Conservation (phyloP, 352 stramenopile genomes). For the Poterioochromonas sp. region DNA sequence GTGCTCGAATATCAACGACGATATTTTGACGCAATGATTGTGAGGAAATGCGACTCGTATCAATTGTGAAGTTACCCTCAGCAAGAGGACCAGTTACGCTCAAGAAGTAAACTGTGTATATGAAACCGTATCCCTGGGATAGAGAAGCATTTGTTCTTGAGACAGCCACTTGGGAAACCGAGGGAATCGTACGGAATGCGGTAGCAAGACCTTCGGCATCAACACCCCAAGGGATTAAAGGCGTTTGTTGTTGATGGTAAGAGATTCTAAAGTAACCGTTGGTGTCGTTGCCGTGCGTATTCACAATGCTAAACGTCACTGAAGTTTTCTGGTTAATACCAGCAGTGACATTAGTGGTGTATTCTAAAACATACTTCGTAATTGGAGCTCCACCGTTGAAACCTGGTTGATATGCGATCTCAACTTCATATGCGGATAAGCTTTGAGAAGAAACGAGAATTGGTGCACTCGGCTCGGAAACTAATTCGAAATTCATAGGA, state of each 20-base stretch:
- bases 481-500: conserved; percentile 21
- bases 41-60: neutral
- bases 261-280: conserved; percentile 53
- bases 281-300: conserved; percentile 30
- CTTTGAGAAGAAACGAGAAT: neutral
- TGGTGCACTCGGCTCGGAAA: neutral
- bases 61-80: neutral
- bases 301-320: conserved; percentile 33
- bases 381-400: neutral
- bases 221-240: conserved; percentile 41
- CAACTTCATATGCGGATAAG: conserved; percentile 2
- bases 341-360: conserved; percentile 38
- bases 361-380: conserved; percentile 41
- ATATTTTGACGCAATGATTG: conserved; percentile 6
- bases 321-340: conserved; percentile 30
- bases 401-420: neutral
- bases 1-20: neutral
- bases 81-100: neutral
- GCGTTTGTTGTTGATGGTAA: conserved; percentile 47
- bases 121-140: neutral
- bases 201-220: conserved; percentile 45
- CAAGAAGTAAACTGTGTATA: conserved; percentile 37
- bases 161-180: conserved; percentile 44
- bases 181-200: conserved; percentile 52
- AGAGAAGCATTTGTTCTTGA: neutral